Evolutionary conservation across 164 flowering plant species (phyloP).

Genomic region (Sedum album): DNA sequence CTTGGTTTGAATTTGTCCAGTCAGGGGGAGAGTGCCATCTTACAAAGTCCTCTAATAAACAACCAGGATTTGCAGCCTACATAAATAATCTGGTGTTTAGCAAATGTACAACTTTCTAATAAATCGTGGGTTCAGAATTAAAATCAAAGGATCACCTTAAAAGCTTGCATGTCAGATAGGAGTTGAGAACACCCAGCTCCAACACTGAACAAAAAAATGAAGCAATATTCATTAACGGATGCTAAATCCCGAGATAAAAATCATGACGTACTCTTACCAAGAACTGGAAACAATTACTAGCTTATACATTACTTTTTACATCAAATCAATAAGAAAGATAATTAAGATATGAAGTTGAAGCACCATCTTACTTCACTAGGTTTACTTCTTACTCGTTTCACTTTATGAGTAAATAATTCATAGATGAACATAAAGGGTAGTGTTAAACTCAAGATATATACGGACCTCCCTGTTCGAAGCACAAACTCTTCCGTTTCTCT

Average conservation of each 20-base stretch:
- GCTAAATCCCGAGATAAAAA: background rate
- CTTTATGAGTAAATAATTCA: background rate
- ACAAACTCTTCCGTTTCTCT: constrained; percentile 95
- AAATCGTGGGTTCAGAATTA: background rate
- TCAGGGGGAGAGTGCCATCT: constrained; percentile 99
- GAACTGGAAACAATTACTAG: background rate
- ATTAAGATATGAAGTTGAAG: background rate
- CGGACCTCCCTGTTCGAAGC: constrained; percentile 94
- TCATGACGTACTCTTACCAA: background rate
- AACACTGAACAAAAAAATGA: constrained; percentile 42
- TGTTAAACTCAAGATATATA: constrained; percentile 12
- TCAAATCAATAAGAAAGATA: background rate
- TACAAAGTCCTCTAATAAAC: constrained; percentile 91
- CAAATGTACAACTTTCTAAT: background rate
- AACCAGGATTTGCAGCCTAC: constrained; percentile 99
- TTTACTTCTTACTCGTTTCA: background rate
- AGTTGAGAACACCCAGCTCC: constrained; percentile 99
- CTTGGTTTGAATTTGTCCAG: constrained; percentile 57
- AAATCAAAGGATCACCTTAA: constrained; percentile 55
- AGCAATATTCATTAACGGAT: background rate
- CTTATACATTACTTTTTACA: background rate
- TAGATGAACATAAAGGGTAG: too few species aligned
- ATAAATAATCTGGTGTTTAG: background rate
- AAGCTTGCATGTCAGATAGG: constrained; percentile 98
- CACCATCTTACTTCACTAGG: background rate